Base-by-base conservation (phyloP, 2,329 filamentous ascomycete species). In the Aureobasidium melanogenum region DNA sequence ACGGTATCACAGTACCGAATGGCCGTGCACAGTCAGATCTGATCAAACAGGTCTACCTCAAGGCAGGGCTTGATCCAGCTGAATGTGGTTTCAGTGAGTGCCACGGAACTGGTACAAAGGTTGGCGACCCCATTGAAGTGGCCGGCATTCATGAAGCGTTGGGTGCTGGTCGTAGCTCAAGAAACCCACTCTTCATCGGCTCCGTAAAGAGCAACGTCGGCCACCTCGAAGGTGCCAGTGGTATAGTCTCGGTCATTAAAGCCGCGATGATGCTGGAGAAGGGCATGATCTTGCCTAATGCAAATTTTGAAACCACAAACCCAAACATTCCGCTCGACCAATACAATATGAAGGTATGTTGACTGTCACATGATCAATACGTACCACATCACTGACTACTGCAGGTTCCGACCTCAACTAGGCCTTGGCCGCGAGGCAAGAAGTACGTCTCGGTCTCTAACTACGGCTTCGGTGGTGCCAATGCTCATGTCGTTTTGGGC, bases 161-260 rank as follows among this genome's bases (percentile, higher is more conserved):
- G 22, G 66, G 52, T 14, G 26, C 38, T 38, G 52, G 52, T 24
- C 52, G 52, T 22, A 15, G 52, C 17, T 39, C 52, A 7, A 56
- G 26, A 34, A 56, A 44, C 6, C 52, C 52, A n/a, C 52, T 56
- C 10, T 56, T 56, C 39, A 56, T 56, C 19, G 52, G 52, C 26
- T 56, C 52, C 5, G 66, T 72, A 22, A 73, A 73, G 56, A 67
- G 66, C 12, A 69, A 71, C n/a, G 60, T 72, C 24, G 80, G 80
- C 19, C 80, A 83, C 64, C 77, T 77, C 0, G 80, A 82, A 67
- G 77, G 78, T 9, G 74, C 77, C 1, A 78, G 79, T 2, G 80
- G 80, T 0, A 67, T 82, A n/a, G 43, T 41, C 5, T 36, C 41
- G 10, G 41, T 58, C 15, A 58, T 82, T 24, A 77, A 77, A 56